Base-by-base conservation (phyloP, 2,329 filamentous ascomycete species). In the Trichoderma cornu-damae region DNA sequence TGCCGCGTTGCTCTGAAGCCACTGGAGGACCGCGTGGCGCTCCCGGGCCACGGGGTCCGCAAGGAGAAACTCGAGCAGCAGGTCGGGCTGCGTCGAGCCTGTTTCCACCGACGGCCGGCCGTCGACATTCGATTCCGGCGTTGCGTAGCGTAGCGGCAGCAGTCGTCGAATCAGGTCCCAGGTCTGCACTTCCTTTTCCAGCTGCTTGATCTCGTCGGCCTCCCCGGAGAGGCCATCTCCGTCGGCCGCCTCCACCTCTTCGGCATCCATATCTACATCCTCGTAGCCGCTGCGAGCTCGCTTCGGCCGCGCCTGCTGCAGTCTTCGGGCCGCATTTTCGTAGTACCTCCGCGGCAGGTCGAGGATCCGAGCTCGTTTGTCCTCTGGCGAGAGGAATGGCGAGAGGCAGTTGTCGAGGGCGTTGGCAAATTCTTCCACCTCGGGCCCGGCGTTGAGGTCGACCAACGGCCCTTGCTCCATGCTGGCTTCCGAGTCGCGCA, bases 381-480 rank as follows among this genome's bases (percentile, higher is more conserved):
- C 83, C 28, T 78, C 69, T 62, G 73, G 61, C 60, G 75, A 68
- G 62, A 78, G 72, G 63, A 75, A 66, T 65, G 76, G 65, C 70
- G 79, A 64, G 66, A 85, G 73, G 76, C 91, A 93, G 55, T 84
- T 81, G 73, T 96, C 92, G 20, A 96, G 80, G 51, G 84, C 83
- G 68, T 88, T 87, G 35, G 92, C 91, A 68, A 96, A 96, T 43
- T 84, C 81, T 73, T 96, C 90, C 59, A 96, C 89, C 72, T 96
- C 90, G 61, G 86, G 84, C 50, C 88, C 88, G 30, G 89, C 84
- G 42, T 82, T 80, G 63, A 89, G 37, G 14, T 35, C 82, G 58
- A 35, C 64, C 53, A 60, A 63, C 24, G 46, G 47, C 34, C 32
- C 49, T 52, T 60, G 30, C 6, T 73, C 69, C 55, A 70, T 63